Evolutionary conservation across 192 early-diverging fungal genomes (phyloP).

Genomic region (Rhizoclosmatium globosum): DNA sequence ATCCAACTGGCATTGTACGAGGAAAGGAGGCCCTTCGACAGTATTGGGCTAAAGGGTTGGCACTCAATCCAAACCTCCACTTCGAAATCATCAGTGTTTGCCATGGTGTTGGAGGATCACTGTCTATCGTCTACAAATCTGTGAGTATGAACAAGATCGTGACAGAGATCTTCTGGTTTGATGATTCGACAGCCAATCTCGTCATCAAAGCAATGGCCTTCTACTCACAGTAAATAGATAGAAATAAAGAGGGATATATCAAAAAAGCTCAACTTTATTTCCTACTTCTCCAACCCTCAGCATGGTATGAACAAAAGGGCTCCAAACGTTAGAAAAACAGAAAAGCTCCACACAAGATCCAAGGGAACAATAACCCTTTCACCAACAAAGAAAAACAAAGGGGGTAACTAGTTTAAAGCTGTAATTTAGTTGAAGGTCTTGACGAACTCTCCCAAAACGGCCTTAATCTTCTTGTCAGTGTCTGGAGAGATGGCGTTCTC

Average conservation of each 20-base stretch:
- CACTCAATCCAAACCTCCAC: neutral
- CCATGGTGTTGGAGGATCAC: neutral
- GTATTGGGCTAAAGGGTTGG: neutral
- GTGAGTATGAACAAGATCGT: neutral
- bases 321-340: too few relatives aligned
- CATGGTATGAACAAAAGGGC: too few relatives aligned
- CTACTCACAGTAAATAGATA: neutral
- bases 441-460: slow-evolving; percentile 66
- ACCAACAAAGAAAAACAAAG: neutral
- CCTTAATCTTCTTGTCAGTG: slow-evolving; percentile 92
- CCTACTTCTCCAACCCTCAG: too few relatives aligned
- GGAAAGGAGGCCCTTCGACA: neutral
- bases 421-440: slow-evolving; percentile 48
- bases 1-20: neutral
- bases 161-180: neutral
- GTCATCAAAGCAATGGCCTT: neutral
- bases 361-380: neutral
- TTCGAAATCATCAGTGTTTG: slow-evolving; percentile 7
- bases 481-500: slow-evolving; percentile 89
- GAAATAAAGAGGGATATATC: neutral
- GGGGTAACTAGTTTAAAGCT: neutral
- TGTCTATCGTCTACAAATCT: neutral
- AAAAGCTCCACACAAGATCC: neutral
- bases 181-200: neutral
- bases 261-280: too few relatives aligned